Percentiles rank a stretch among this genome's conserved stretches.
Conservation (phyloP, 768 basidiomycete genomes). For the Suillus cothurnatus region DNA sequence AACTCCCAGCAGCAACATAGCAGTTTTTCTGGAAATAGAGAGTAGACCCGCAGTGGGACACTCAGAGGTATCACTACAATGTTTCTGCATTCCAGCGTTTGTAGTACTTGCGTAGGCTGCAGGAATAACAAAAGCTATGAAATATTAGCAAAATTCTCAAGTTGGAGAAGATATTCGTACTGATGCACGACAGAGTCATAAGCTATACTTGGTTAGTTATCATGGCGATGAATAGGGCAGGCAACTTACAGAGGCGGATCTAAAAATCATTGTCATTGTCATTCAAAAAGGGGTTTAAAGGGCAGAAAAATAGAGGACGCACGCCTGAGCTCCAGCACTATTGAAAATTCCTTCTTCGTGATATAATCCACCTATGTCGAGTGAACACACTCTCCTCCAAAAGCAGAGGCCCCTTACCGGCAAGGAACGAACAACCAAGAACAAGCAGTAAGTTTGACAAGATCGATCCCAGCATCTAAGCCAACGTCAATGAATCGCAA, state of each 20-base stretch:
- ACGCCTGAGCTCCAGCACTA: constrained; percentile 87
- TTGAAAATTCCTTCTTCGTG: constrained; percentile 73
- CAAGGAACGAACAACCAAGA: constrained; percentile 88
- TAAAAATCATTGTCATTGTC: constrained; percentile 17
- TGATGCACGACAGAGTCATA: constrained; percentile 87
- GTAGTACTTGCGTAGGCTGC: constrained; percentile 73
- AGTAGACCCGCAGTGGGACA: constrained; percentile 51
- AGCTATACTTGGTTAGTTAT: constrained; percentile 42
- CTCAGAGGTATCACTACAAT: constrained; percentile 12
- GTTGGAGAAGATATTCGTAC: constrained; percentile 42
- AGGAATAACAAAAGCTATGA: constrained; percentile 78
- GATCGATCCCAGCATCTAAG: constrained; percentile 86
- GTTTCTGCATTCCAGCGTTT: constrained; percentile 12
- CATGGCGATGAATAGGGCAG: constrained; percentile 2
- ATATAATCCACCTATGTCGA: constrained; percentile 58
- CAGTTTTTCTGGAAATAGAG: constrained; percentile 79
- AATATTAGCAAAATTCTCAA: constrained; percentile 18
- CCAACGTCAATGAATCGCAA: neutral
- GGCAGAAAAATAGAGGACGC: constrained; percentile 30
- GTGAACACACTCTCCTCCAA: neutral
- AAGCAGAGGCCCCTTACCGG: constrained; percentile 44
- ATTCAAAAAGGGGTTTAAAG: neutral
- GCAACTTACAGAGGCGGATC: constrained; percentile 40
- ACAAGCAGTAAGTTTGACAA: constrained; percentile 90
- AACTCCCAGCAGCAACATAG: constrained; percentile 70